Conservation (phyloP, 345 rosid species). For the Populus tremula region DNA sequence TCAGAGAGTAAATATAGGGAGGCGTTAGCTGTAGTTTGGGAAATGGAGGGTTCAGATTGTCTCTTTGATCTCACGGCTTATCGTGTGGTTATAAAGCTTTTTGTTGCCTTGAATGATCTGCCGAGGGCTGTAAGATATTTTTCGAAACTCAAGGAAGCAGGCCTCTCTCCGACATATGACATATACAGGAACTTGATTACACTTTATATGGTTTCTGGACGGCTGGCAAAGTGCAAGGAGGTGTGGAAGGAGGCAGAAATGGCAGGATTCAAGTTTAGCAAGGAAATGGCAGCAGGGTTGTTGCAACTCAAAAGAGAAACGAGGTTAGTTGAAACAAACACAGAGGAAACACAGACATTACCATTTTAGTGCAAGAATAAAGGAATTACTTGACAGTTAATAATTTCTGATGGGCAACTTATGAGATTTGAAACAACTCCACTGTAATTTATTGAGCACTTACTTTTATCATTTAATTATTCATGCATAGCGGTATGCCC, state of each 20-base stretch:
- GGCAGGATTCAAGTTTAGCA: constrained; percentile 67
- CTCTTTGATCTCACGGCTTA: constrained; percentile 85
- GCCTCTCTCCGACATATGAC: constrained; percentile 73
- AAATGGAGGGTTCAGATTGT: constrained; percentile 71
- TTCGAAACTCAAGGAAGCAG: constrained; percentile 78
- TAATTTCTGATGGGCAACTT: not conserved
- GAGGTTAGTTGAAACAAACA: constrained; percentile 5
- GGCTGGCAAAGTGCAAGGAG: constrained; percentile 66
- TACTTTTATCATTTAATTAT: not conserved
- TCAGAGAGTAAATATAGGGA: constrained; percentile 58
- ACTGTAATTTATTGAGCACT: not conserved
- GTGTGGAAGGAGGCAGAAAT: constrained; percentile 66
- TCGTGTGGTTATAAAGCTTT: constrained; percentile 70
- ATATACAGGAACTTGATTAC: constrained; percentile 53
- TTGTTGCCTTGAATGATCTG: constrained; percentile 69
- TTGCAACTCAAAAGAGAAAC: constrained; percentile 40
- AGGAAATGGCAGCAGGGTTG: constrained; percentile 29
- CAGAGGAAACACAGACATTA: not conserved
- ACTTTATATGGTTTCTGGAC: constrained; percentile 50
- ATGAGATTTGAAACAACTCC: not conserved
- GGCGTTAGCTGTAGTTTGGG: constrained; percentile 85
- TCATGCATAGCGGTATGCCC: not conserved
- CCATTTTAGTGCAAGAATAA: not conserved
- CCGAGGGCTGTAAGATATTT: constrained; percentile 72
- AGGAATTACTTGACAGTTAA: not conserved